Base-by-base conservation (phyloP, 805 yeast genomes). In the Cyberlindnera lachancei region DNA sequence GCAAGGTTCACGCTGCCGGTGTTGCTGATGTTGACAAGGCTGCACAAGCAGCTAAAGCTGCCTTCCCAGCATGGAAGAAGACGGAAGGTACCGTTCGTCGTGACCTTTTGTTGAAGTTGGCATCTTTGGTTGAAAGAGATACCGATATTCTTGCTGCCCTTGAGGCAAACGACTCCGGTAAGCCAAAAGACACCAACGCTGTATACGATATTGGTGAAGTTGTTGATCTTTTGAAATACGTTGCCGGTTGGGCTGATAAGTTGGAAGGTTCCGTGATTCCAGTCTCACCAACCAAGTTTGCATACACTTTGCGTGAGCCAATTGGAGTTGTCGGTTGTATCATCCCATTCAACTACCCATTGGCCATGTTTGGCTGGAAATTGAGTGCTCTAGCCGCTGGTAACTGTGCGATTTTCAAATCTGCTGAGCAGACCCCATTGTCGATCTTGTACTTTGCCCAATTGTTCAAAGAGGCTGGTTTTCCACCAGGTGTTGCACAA, bases 201-300 rank as follows among this genome's bases (percentile, higher is more conserved):
- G 58, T 65, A 22, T 68, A 58, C 37, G 94, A 83, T 49, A 68
- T 83, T 25, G 65, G 63, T 14, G 77, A 72, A 37, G 61, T 74
- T 24, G 67, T 73, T 23, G 70, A 63, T 40, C 70, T 71, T 23
- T 64, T 77, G 58, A 70, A 71, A 45, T 79, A 77, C 52, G 71
- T 73, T 48, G 86, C 85, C 26, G 90, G 92, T 16, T 74, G 77
- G 70, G 81, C 86, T 31, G 84, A 80, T 56, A 74, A 78, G 58
- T 63, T 75, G 34, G 62, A 61, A 35, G 94, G 94, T 13, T 64
- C 70, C 37, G 68, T 80, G 12, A 66, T 79, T 39, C 79, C 79
- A 46, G 71, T 76, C 8, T 75, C 70, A 25, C 60, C 63, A 25
- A 63, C 69, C 25, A 76, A 75, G 53, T 64, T 73, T 35, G 66